A percentile compares a stretch with the other conserved stretches of the same genome.
Conservation (phyloP, 2,329 filamentous ascomycete species). For the Aspergillus pseudoterreus region DNA sequence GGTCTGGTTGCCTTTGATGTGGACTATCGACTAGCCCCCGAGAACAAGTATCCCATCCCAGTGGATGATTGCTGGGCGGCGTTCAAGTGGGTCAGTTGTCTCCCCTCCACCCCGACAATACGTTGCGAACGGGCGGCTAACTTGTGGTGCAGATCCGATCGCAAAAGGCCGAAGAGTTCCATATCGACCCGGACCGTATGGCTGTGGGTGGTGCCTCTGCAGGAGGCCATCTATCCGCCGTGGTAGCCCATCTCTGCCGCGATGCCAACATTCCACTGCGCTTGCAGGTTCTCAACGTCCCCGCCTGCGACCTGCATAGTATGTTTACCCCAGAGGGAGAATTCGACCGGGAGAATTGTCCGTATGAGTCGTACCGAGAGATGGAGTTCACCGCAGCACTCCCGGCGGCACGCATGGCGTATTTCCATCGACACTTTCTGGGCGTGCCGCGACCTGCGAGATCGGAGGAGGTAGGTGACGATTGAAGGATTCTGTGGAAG, state of each 20-base stretch:
- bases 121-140: slow-evolving; percentile 1
- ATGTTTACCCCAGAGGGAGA: slow-evolving; percentile 33
- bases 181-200: slow-evolving; percentile 31
- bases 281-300: slow-evolving; percentile 37
- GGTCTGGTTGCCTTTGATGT: slow-evolving; percentile 43
- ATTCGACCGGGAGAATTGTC: slow-evolving; percentile 33
- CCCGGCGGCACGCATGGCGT: slow-evolving; percentile 36
- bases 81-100: slow-evolving; percentile 35
- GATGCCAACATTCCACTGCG: slow-evolving; percentile 33
- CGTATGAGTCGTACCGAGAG: slow-evolving; percentile 39
- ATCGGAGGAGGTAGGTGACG: slow-evolving; percentile 30
- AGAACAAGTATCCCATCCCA: slow-evolving; percentile 35
- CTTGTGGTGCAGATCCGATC: slow-evolving; percentile 24
- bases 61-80: slow-evolving; percentile 40
- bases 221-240: slow-evolving; percentile 38
- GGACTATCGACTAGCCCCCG: slow-evolving; percentile 42
- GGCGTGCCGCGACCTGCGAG: slow-evolving; percentile 33
- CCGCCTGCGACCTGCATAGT: slow-evolving; percentile 34
- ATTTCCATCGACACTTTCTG: slow-evolving; percentile 38
- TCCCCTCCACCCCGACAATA: not conserved
- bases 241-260: slow-evolving; percentile 37
- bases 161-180: slow-evolving; percentile 30
- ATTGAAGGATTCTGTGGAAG: not conserved
- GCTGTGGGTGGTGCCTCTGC: slow-evolving; percentile 40
- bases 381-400: slow-evolving; percentile 36